phyloP scores from a whole-genome alignment of 768 basidiomycete genomes.

The Leccinum variicolor region DNA sequence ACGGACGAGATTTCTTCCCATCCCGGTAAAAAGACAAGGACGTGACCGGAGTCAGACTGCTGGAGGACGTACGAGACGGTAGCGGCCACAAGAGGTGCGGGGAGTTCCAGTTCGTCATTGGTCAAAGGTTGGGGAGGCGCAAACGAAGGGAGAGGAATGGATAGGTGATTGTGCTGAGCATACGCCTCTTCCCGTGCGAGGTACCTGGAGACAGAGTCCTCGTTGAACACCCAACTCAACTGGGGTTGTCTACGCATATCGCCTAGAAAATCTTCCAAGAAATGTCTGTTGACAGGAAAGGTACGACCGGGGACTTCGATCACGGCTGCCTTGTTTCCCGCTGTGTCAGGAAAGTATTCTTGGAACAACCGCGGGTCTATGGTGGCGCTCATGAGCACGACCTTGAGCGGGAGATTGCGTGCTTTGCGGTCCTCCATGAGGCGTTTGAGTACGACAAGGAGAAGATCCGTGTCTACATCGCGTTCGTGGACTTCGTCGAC shows the following conservation, averaged over 20 bases:
- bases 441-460: constrained; percentile 86
- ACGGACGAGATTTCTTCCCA: constrained; percentile 86
- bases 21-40: constrained; percentile 89
- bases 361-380: constrained; percentile 90
- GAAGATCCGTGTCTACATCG: constrained; percentile 87
- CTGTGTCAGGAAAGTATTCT: constrained; percentile 72
- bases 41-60: constrained; percentile 75
- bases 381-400: constrained; percentile 94
- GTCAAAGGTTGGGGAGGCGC: constrained; percentile 9
- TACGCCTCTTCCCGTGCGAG: constrained; percentile 53
- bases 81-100: constrained; percentile 76
- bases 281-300: constrained; percentile 81
- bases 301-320: constrained; percentile 89
- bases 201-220: constrained; percentile 71
- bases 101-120: constrained; percentile 69
- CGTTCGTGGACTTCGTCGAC: constrained; percentile 98
- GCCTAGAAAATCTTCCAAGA: constrained; percentile 73
- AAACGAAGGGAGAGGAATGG: constrained; percentile 1
- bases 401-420: constrained; percentile 70
- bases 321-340: constrained; percentile 59
- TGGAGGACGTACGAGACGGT: constrained; percentile 75
- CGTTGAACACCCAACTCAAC: constrained; percentile 61
- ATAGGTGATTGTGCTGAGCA: neutral
- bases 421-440: constrained; percentile 71
- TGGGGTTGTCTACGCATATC: constrained; percentile 40